These are phyloP conservation scores for Curvularia lunata DNA, from an alignment of 2,329 filamentous ascomycete species.

Conservation along the genomic window DNA sequence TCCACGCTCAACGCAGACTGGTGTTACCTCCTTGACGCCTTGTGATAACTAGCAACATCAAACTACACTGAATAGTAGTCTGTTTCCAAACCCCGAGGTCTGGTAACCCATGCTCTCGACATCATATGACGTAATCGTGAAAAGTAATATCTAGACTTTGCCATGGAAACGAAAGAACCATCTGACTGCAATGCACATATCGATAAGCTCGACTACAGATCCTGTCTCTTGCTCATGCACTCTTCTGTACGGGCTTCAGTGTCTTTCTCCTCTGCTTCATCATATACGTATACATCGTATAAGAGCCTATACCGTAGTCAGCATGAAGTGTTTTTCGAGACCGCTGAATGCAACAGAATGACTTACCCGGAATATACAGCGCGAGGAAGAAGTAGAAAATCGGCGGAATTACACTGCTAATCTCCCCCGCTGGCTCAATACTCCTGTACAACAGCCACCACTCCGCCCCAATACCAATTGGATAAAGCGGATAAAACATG, in stretches of 20 bases:
- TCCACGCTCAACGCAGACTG: background rate
- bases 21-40: background rate
- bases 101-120: background rate
- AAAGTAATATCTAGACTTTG: background rate
- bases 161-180: background rate
- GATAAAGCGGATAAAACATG: constrained; percentile 37
- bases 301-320: constrained; percentile 27
- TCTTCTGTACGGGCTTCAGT: constrained; percentile 11
- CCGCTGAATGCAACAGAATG: too few relatives aligned
- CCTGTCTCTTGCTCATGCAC: background rate
- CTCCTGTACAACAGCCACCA: constrained; percentile 35
- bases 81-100: background rate
- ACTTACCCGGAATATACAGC: constrained; percentile 34
- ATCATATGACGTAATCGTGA: background rate
- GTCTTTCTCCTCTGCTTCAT: constrained; percentile 34
- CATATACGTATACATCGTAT: constrained; percentile 40
- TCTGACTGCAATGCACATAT: background rate
- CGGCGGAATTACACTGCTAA: constrained; percentile 20
- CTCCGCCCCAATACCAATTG: constrained; percentile 34
- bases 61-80: background rate
- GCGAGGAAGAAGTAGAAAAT: constrained; percentile 32
- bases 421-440: constrained; percentile 17
- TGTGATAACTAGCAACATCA: background rate
- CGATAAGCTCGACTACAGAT: background rate
- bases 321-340: background rate